These are phyloP conservation scores for Paraconiothyrium brasiliense DNA, from an alignment of 2,329 filamentous ascomycete species.

Conservation along the genomic window DNA sequence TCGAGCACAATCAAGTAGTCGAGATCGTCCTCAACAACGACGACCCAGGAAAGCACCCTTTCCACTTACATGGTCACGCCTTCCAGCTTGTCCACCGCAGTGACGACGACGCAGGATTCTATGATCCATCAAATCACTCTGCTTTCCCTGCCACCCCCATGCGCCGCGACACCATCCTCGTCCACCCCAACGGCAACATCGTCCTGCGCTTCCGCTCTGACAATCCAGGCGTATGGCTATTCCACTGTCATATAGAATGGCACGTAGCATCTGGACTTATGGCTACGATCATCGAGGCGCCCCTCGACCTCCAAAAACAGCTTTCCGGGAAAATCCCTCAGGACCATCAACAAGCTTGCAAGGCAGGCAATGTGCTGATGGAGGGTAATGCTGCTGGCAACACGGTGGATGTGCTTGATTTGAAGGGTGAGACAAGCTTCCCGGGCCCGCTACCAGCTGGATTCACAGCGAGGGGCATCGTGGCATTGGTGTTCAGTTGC, in stretches of 20 bases:
- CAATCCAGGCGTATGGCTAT: slow-evolving; percentile 55
- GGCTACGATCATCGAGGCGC: slow-evolving; percentile 62
- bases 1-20: slow-evolving; percentile 73
- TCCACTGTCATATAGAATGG: slow-evolving; percentile 51
- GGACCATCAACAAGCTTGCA: slow-evolving; percentile 69
- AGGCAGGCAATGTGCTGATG: slow-evolving; percentile 59
- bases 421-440: slow-evolving; percentile 60
- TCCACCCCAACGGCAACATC: slow-evolving; percentile 63
- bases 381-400: slow-evolving; percentile 81
- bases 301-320: slow-evolving; percentile 66
- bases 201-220: slow-evolving; percentile 65
- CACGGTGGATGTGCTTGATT: slow-evolving; percentile 68
- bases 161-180: slow-evolving; percentile 64
- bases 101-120: slow-evolving; percentile 53
- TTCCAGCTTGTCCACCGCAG: slow-evolving; percentile 50
- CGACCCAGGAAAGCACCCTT: slow-evolving; percentile 72
- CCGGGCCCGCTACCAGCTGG: slow-evolving; percentile 69
- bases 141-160: slow-evolving; percentile 49
- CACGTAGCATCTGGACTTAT: slow-evolving; percentile 58
- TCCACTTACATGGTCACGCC: slow-evolving; percentile 71
- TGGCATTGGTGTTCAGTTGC: slow-evolving; percentile 78
- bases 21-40: slow-evolving; percentile 81
- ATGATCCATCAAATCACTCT: slow-evolving; percentile 56
- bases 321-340: slow-evolving; percentile 66
- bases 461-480: slow-evolving; percentile 75